Evolutionary conservation across 192 early-diverging fungal species (phyloP), one percentile per base, ranked within the genome.

Genomic region (Entomortierella chlamydospora): DNA sequence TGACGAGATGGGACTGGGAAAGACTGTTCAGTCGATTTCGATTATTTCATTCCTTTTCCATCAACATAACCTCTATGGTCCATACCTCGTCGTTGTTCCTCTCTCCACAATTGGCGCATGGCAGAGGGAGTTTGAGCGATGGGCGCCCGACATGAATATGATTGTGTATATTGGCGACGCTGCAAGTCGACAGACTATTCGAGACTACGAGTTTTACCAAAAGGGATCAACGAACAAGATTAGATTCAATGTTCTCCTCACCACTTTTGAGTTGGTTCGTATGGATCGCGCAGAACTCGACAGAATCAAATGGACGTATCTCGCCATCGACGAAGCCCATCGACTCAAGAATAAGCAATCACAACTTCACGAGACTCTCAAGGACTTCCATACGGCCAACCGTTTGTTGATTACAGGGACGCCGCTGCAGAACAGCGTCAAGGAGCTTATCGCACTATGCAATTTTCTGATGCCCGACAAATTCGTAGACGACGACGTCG

Each of bases 261-360:
- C 97, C 0, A 98, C 96, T 0, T 99, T 95, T 70, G 97, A 99
- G 82, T 83, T 98, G 61, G 92, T 98, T 50, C 88, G 98, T 25
- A 96, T 95, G 72, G 98, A 99, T 76, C 90, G 92, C 22, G 90
- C 88, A 29, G 73, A 92, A 50, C 83, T 99, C 7, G 91, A 92
- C 18, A 68, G 68, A 41, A 95, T 99, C 70, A 90, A 91, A 50
- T 99, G 98, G 98, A 91, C 91, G 33, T 97, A 94, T 70, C 76
- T 99, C 45, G 95, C 94, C 0, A 96, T 99, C 0, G 98, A 99
- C 64, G 98, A 99, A 82, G 98, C 98, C 6, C 98, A 99, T 82
- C 90, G 97, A 18, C 87, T 99, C 47, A 99, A 99, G 77, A 99
- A 98, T 80, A 88, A 90, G 30, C 93, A 94, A 65, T 98, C 96